Evolutionary conservation across 306 rosid species (phyloP).

Genomic region (Lotus japonicus): DNA sequence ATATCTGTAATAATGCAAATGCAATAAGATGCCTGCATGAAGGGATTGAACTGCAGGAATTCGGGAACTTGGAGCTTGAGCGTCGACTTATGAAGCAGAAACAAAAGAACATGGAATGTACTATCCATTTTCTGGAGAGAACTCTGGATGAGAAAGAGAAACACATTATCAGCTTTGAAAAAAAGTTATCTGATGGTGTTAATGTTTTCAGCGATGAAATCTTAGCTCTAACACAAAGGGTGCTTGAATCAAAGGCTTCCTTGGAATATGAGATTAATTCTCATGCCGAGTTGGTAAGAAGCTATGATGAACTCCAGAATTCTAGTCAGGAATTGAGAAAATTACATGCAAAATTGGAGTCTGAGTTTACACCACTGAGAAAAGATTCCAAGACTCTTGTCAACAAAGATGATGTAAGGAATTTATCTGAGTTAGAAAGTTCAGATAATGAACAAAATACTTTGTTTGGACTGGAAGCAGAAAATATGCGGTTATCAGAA

Average conservation of each 20-base stretch:
- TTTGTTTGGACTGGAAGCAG: slow-evolving; percentile 31
- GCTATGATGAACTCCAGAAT: background rate
- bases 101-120: slow-evolving; percentile 28
- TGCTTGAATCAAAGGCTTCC: slow-evolving; percentile 16
- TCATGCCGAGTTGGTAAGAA: background rate
- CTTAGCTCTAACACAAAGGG: slow-evolving; percentile 20
- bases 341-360: background rate
- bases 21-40: slow-evolving; percentile 34
- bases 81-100: slow-evolving; percentile 24
- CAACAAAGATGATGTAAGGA: no score
- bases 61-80: slow-evolving; percentile 25
- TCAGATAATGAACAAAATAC: no score
- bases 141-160: slow-evolving; percentile 30
- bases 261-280: slow-evolving; percentile 5
- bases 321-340: slow-evolving; percentile 13
- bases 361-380: background rate
- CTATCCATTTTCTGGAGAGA: slow-evolving; percentile 26
- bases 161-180: slow-evolving; percentile 27
- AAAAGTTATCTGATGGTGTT: slow-evolving; percentile 33
- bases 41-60: slow-evolving; percentile 34
- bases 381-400: no score
- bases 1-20: slow-evolving; percentile 20
- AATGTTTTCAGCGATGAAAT: slow-evolving; percentile 23
- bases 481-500: slow-evolving; percentile 36
- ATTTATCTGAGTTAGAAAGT: no score